Conservation (phyloP, 225 moss, liverwort and hornwort genomes). For the Pleurozium schreberi region DNA sequence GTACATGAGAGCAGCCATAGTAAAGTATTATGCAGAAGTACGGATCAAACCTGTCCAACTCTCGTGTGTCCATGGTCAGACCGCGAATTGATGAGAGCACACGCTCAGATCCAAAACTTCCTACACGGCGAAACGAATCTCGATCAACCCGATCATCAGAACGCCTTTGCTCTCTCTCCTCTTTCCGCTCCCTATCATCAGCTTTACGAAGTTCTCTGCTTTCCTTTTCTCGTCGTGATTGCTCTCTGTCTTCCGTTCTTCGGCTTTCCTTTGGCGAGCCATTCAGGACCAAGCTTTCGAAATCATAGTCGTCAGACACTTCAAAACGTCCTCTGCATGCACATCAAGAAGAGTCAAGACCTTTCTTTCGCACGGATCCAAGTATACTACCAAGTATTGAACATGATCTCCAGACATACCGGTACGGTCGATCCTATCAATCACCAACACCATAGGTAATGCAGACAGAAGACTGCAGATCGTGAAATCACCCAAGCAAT, state of each 20-base stretch:
- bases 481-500: not conserved
- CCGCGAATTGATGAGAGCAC: slow-evolving; percentile 31
- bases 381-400: not conserved
- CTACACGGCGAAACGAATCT: slow-evolving; percentile 30
- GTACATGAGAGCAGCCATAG: not conserved
- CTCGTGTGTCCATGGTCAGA: slow-evolving; percentile 40
- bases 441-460: not conserved
- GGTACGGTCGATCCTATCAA: not conserved
- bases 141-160: slow-evolving; percentile 34
- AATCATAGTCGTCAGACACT: slow-evolving; percentile 39
- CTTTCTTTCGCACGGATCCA: not conserved
- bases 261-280: slow-evolving; percentile 22
- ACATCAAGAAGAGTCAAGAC: not conserved
- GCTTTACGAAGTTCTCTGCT: slow-evolving; percentile 20
- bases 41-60: slow-evolving; percentile 28
- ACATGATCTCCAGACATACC: not conserved
- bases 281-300: slow-evolving; percentile 28
- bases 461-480: not conserved
- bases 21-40: not conserved
- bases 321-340: slow-evolving; percentile 49
- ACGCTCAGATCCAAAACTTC: slow-evolving; percentile 35
- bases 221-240: slow-evolving; percentile 30
- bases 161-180: slow-evolving; percentile 30
- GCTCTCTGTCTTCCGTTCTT: slow-evolving; percentile 29
- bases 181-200: slow-evolving; percentile 28